Evolutionary conservation across 225 moss, liverwort and hornwort genomes (phyloP), one percentile per base, ranked within the genome.

Genomic region (Polytrichum formosum): DNA sequence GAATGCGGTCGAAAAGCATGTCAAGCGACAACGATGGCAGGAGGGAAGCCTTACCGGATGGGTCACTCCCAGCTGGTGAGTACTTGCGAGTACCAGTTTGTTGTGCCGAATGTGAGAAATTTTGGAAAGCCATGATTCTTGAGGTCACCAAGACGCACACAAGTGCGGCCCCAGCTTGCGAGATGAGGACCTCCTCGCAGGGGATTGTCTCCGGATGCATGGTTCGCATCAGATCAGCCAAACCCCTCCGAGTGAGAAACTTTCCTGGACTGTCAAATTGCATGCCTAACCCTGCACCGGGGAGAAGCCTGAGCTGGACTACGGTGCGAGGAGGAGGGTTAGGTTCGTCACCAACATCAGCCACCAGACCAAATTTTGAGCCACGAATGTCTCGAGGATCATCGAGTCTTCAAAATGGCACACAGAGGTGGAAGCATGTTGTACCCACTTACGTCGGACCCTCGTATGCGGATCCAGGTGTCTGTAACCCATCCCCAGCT

Each of bases 91-190:
- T 78, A 4, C 79, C 81, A 31, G 78, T 81, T 4, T 81, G 85
- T 65, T 85, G 85, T 69, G 67, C 66, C 18, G 76, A 81, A 29
- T 79, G 76, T 53, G 85, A 85, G 69, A 33, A 66, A 27, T 78
- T 81, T 54, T 81, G 85, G 81, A 85, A 79, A 67, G 76, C 76
- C 6, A 53, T 71, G 0, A 85, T 85, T 61, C 79, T 79, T 18
- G 85, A 81, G 69, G 71, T 85, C 9, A 74, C 81, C 25, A 72
- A 76, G 63, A 79, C 81, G 18, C 85, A 85, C 69, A 76, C 78
- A n/a, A 81, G 76, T 46, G 46, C 56, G 62, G 62, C 46, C 19
- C 76, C 78, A 55, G 66, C 68, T 65, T 73, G 74, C 3, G 81
- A 81, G 78, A 78, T 75, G 5, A 63, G 71, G 28, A 61, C 78